Base-by-base conservation (phyloP, 2,329 filamentous ascomycete genomes). In the Thielaviopsis musarum region DNA sequence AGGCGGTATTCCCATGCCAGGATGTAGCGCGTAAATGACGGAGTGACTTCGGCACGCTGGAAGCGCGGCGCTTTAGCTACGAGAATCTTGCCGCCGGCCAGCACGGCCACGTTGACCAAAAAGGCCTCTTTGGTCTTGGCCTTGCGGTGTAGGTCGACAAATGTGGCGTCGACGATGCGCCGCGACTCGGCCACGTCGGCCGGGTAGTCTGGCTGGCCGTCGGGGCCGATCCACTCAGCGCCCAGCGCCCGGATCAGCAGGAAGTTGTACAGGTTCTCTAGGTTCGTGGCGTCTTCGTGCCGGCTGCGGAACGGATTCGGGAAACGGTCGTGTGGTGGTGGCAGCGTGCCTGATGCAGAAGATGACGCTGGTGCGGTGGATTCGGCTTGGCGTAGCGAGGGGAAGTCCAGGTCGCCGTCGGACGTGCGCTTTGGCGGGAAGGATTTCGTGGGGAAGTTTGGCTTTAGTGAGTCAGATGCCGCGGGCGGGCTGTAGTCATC, bases 31-130 rank as follows among this genome's bases (percentile, higher is more conserved):
- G 59, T 54, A 12, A 54, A 61, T 6, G 22, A 51, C 2, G 55
- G 34, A 1, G 59, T 61, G 26, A 61, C 41, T 15, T 61, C 59
- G 5, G 41, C 28, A 17, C 59, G 59, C 56, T 57, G 56, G 51
- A 61, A 61, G 28, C 59, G 59, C 13, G 59, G 59, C 12, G 51
- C 55, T 41, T 58, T 61, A 13, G 71, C 71, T 69, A 78, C 74
- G 55, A 83, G 70, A 28, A 76, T 68, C 55, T 71, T 74, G 3
- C 77, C 77, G 9, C 81, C 81, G 0, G 75, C 75, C 12, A 84
- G 71, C 4, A 78, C 79, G 0, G 80, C 75, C 5, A 83, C 67
- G 65, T 82, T 83, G 63, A 82, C 77, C 13, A 84, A 69, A 63
- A 84, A 83, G 0, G 75, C 73, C 65, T 82, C 75, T 5, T 77